Evolutionary conservation across 495 filamentous ascomycete species (phyloP).

Genomic region (Podospora didyma): DNA sequence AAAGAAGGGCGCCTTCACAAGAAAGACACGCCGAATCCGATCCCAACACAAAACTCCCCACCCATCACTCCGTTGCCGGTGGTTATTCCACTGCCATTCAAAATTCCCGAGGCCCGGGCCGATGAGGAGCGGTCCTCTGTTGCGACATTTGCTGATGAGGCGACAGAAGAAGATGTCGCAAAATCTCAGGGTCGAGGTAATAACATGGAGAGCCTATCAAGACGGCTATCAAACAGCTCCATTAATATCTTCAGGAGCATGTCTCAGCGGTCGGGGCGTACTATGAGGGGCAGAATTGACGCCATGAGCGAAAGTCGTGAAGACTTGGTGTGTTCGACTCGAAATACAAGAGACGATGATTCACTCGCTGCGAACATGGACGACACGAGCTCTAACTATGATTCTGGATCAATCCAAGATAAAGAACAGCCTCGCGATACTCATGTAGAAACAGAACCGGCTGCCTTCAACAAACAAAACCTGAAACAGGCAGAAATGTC

Average conservation of each 20-base stretch:
- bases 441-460: slow-evolving; percentile 14
- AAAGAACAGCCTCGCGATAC: slow-evolving; percentile 9
- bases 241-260: slow-evolving; percentile 40
- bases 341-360: slow-evolving; percentile 30
- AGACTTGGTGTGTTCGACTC: slow-evolving; percentile 39
- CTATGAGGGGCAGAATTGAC: slow-evolving; percentile 12
- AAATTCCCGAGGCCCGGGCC: slow-evolving; percentile 39
- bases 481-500: no score
- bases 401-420: slow-evolving; percentile 14
- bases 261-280: slow-evolving; percentile 35
- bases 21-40: not conserved
- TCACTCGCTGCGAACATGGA: slow-evolving; percentile 55
- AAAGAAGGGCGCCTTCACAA: not conserved
- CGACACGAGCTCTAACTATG: slow-evolving; percentile 39
- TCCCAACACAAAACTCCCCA: slow-evolving; percentile 7
- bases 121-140: slow-evolving; percentile 55
- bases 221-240: slow-evolving; percentile 46
- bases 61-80: slow-evolving; percentile 33
- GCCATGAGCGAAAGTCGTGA: slow-evolving; percentile 33
- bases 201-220: slow-evolving; percentile 29
- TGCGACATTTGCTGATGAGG: slow-evolving; percentile 58
- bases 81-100: slow-evolving; percentile 57
- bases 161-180: slow-evolving; percentile 23
- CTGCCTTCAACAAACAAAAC: not conserved
- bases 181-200: slow-evolving; percentile 12